Evolutionary conservation across 768 basidiomycete genomes (phyloP).

Genomic region (Baorangia bicolor): DNA sequence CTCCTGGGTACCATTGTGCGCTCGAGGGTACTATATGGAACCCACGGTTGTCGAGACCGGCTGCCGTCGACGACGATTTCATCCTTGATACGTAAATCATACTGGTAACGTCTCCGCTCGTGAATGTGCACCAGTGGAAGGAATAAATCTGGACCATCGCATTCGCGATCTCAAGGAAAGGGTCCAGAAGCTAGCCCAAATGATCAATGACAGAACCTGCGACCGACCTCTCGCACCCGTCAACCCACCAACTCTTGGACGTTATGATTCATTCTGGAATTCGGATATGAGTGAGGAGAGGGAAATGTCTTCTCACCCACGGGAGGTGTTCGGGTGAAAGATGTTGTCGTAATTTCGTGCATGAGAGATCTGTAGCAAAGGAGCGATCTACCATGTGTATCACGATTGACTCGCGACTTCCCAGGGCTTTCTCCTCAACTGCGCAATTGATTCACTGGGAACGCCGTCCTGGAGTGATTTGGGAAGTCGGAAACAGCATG

Average conservation of each 20-base stretch:
- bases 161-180: background rate
- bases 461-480: slow-evolving; percentile 43
- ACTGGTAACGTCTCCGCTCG: background rate
- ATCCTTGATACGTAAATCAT: slow-evolving; percentile 7
- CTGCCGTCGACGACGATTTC: background rate
- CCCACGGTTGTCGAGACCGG: slow-evolving; percentile 12
- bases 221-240: slow-evolving; percentile 6
- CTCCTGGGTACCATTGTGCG: background rate
- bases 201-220: background rate
- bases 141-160: background rate
- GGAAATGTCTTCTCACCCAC: slow-evolving; percentile 12
- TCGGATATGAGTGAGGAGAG: slow-evolving; percentile 1
- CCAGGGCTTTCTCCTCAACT: slow-evolving; percentile 67
- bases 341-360: slow-evolving; percentile 15
- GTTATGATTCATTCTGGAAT: slow-evolving; percentile 9
- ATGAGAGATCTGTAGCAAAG: slow-evolving; percentile 3
- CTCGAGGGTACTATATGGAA: background rate
- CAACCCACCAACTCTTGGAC: slow-evolving; percentile 1
- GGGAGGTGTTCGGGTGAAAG: slow-evolving; percentile 1
- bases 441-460: slow-evolving; percentile 55
- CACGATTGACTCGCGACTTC: slow-evolving; percentile 36
- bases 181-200: background rate
- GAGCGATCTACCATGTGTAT: slow-evolving; percentile 17
- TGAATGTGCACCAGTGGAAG: background rate
- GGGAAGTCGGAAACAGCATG: background rate